Conservation (phyloP, 352 stramenopile species). For the Phytophthora pini region DNA sequence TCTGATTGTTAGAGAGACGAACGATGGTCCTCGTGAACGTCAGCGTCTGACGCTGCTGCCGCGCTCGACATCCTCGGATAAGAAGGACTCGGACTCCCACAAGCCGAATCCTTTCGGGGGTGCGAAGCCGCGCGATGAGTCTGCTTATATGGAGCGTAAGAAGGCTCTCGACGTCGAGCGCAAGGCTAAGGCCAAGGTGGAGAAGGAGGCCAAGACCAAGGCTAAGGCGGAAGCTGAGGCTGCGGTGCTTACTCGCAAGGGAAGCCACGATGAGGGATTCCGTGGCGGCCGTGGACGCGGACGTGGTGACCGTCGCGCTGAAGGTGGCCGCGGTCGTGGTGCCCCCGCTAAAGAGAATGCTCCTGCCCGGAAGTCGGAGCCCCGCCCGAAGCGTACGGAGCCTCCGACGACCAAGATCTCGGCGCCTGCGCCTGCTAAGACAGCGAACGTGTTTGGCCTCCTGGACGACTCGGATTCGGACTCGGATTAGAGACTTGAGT, state of each 20-base stretch:
- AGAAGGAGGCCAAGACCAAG: conserved; percentile 19
- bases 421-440: conserved; percentile 62
- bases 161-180: conserved; percentile 46
- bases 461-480: conserved; percentile 80
- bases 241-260: conserved; percentile 18
- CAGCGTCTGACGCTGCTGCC: conserved; percentile 66
- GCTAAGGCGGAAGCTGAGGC: conserved; percentile 31
- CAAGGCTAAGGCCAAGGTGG: conserved; percentile 41
- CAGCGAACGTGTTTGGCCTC: conserved; percentile 67
- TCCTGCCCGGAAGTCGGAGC: conserved; percentile 52
- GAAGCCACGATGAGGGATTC: conserved; percentile 31
- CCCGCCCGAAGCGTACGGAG: conserved; percentile 54
- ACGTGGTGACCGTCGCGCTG: conserved; percentile 41
- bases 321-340: conserved; percentile 39
- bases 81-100: conserved; percentile 35
- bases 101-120: conserved; percentile 84
- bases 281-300: conserved; percentile 53
- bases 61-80: conserved; percentile 53
- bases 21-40: conserved; percentile 51
- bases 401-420: conserved; percentile 61
- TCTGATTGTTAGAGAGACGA: conserved; percentile 24
- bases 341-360: conserved; percentile 33
- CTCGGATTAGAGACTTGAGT: conserved; percentile 45
- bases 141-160: conserved; percentile 71
- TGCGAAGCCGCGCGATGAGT: conserved; percentile 85